phyloP scores from a whole-genome alignment of 2,329 filamentous ascomycete species.

The Rutstroemia sp. region DNA sequence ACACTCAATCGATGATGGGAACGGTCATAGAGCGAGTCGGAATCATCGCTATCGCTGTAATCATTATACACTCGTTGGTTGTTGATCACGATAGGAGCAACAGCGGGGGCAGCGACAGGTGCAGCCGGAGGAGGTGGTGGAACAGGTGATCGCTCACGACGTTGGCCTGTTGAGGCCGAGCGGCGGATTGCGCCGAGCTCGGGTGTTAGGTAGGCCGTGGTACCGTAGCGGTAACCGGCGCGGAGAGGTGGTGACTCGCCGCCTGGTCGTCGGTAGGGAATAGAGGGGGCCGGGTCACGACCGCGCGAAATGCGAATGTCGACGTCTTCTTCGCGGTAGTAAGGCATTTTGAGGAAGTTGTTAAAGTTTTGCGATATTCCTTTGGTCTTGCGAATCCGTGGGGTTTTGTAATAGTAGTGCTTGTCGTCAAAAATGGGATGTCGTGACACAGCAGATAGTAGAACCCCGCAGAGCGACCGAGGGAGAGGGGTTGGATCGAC shows the following conservation, averaged over 20 bases:
- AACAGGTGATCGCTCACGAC: conserved; percentile 1
- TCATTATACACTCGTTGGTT: conserved; percentile 21
- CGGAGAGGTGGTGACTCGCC: conserved; percentile 28
- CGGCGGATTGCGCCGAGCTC: conserved; percentile 17
- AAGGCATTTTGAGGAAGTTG: conserved; percentile 14
- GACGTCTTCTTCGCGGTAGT: conserved; percentile 47
- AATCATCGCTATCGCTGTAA: conserved; percentile 5
- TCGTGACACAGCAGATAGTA: background rate
- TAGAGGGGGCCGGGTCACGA: conserved; percentile 29
- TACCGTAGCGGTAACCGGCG: conserved; percentile 12
- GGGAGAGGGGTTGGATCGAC: background rate
- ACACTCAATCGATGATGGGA: conserved; percentile 35
- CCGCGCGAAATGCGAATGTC: conserved; percentile 40
- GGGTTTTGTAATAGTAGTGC: too few relatives aligned
- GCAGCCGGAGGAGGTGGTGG: conserved; percentile 12
- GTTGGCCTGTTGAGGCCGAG: conserved; percentile 14
- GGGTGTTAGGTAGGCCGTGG: conserved; percentile 16
- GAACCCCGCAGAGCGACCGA: conserved; percentile 2
- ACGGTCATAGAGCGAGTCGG: conserved; percentile 9
- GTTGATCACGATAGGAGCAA: conserved; percentile 39
- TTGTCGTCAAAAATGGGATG: background rate
- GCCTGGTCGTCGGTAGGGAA: conserved; percentile 15
- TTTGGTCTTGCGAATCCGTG: background rate
- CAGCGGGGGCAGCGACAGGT: conserved; percentile 16
- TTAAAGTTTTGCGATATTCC: background rate